A percentile compares a stretch with the other conserved stretches of the same genome.
Conservation (phyloP, 495 filamentous ascomycete species). For the Hyphodiscus hymeniophilus region DNA sequence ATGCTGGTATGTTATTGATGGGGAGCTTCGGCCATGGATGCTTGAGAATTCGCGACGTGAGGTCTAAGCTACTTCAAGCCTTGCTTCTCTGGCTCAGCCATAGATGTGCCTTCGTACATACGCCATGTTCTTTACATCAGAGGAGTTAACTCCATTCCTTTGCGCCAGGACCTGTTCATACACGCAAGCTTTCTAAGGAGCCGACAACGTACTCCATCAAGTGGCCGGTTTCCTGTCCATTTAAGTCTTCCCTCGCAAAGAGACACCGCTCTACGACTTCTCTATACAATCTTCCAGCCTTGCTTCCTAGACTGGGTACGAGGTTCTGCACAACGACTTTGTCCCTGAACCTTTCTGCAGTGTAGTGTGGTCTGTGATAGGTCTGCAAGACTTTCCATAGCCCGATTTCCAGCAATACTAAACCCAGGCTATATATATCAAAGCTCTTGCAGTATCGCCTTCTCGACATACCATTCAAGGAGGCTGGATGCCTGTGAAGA, state of each 20-base stretch:
- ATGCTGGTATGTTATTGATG: too few relatives aligned
- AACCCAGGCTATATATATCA: conserved; percentile 56
- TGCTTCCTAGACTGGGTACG: conserved; percentile 26
- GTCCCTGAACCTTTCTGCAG: conserved; percentile 22
- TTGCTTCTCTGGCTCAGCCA: too few relatives aligned
- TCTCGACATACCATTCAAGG: conserved; percentile 20
- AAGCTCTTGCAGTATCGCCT: conserved; percentile 25
- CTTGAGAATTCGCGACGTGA: too few relatives aligned
- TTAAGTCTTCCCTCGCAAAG: conserved; percentile 15
- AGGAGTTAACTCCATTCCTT: too few relatives aligned
- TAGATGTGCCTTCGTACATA: too few relatives aligned
- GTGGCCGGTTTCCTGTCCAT: conserved; percentile 17
- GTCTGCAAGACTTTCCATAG: conserved; percentile 37
- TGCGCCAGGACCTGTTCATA: background rate
- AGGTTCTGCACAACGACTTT: conserved; percentile 23
- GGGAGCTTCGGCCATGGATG: too few relatives aligned
- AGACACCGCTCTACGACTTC: conserved; percentile 25
- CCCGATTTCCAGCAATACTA: conserved; percentile 52
- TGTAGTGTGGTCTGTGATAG: conserved; percentile 25
- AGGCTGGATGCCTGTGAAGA: conserved; percentile 27
- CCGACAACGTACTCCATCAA: conserved; percentile 26
- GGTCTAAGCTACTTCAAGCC: too few relatives aligned
- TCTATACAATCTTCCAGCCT: conserved; percentile 23
- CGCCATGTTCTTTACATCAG: too few relatives aligned
- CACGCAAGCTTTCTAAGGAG: conserved; percentile 24